A percentile compares a stretch with the other conserved stretches of the same genome.
Evolutionary conservation across 108 stramenopile species (phyloP).

Genomic region (Cyclostephanos invisitatus): DNA sequence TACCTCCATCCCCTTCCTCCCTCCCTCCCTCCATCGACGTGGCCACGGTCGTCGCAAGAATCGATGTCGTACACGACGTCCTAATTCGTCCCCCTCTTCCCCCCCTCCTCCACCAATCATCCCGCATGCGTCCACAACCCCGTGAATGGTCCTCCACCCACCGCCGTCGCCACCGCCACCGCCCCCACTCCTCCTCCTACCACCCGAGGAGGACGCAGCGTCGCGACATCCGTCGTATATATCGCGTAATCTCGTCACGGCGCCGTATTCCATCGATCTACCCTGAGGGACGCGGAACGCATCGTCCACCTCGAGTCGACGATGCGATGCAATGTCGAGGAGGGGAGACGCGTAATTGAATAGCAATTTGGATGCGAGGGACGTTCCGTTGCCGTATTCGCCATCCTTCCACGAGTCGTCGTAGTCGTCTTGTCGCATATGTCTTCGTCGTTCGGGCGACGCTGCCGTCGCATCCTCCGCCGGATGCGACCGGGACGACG

Average conservation of each 20-base stretch:
- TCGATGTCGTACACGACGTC: slow-evolving; percentile 15
- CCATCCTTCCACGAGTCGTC: slow-evolving; percentile 50
- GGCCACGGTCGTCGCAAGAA: slow-evolving; percentile 3
- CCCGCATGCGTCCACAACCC: no score
- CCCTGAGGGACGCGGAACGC: slow-evolving; percentile 48
- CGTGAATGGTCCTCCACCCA: no score
- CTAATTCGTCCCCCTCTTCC: no score
- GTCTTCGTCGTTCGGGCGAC: neutral
- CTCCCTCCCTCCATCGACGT: neutral
- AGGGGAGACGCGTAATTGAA: slow-evolving; percentile 64
- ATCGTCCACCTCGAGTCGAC: slow-evolving; percentile 61
- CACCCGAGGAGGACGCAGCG: slow-evolving; percentile 8
- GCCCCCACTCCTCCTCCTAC: slow-evolving; percentile 13
- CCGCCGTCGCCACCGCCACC: no score
- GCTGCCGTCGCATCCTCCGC: no score
- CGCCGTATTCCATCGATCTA: slow-evolving; percentile 34
- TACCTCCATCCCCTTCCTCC: no score
- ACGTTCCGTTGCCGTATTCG: slow-evolving; percentile 39
- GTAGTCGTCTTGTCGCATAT: neutral
- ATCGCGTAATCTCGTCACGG: slow-evolving; percentile 37
- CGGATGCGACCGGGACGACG: no score
- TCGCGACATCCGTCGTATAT: slow-evolving; percentile 30
- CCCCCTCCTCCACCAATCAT: no score
- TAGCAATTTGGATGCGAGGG: slow-evolving; percentile 54
- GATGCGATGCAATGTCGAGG: slow-evolving; percentile 52